Evolutionary conservation across 1,139 yeast species (phyloP).

Genomic region (Hansenula anomala): DNA sequence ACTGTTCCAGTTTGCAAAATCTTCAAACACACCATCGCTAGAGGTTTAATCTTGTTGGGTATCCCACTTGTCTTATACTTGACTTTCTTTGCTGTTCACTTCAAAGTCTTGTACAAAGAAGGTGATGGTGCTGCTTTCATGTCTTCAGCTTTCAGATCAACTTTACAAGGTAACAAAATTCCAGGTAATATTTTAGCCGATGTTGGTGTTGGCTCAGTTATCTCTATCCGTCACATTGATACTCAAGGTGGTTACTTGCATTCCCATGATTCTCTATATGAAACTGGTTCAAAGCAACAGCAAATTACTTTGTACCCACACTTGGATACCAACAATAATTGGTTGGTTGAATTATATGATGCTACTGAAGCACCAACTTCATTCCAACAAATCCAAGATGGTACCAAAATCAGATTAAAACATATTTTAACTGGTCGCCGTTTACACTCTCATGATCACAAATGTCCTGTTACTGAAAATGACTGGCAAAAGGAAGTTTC

Average conservation of each 20-base stretch:
- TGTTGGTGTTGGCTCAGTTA: constrained; percentile 82
- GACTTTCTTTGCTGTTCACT: constrained; percentile 75
- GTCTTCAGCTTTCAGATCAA: constrained; percentile 84
- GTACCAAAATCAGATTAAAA: constrained; percentile 72
- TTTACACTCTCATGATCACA: constrained; percentile 92
- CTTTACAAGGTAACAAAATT: constrained; percentile 64
- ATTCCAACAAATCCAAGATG: constrained; percentile 65
- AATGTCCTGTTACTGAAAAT: constrained; percentile 86
- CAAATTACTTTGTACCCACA: constrained; percentile 93
- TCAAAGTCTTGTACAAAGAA: constrained; percentile 60
- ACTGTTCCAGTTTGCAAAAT: constrained; percentile 48
- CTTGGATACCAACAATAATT: constrained; percentile 80
- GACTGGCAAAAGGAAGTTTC: constrained; percentile 97
- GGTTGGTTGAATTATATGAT: constrained; percentile 69
- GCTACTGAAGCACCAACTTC: constrained; percentile 42
- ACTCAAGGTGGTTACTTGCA: constrained; percentile 95
- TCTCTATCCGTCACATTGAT: constrained; percentile 75
- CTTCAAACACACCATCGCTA: constrained; percentile 45
- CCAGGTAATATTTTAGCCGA: constrained; percentile 70
- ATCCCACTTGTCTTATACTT: constrained; percentile 68
- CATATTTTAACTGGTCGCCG: constrained; percentile 72
- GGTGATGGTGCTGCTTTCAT: constrained; percentile 90
- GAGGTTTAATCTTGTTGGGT: constrained; percentile 60
- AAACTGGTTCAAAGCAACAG: constrained; percentile 93
- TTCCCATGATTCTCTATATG: constrained; percentile 81